Evolutionary conservation across 495 filamentous ascomycete genomes (phyloP).

Genomic region (Aspergillus wentii): DNA sequence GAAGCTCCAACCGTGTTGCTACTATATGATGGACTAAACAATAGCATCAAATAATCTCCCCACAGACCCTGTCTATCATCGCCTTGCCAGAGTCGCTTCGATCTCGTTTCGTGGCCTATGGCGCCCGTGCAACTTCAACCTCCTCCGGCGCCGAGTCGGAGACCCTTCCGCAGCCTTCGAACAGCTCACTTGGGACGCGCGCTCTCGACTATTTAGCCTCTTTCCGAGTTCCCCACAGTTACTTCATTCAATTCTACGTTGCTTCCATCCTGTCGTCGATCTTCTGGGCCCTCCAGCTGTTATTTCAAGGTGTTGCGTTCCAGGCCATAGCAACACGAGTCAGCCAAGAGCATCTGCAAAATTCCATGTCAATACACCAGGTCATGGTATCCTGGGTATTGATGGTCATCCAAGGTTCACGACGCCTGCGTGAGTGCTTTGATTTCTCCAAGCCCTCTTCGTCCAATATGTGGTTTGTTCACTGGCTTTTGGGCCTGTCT

Average conservation of each 20-base stretch:
- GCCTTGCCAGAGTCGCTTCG: slow-evolving; percentile 45
- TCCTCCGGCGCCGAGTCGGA: slow-evolving; percentile 8
- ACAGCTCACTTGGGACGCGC: slow-evolving; percentile 6
- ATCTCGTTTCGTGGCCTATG: slow-evolving; percentile 54
- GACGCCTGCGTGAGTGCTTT: slow-evolving; percentile 71
- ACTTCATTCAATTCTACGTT: slow-evolving; percentile 85
- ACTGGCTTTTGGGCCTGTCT: slow-evolving; percentile 71
- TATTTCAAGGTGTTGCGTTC: slow-evolving; percentile 47
- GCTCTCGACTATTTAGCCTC: slow-evolving; percentile 49
- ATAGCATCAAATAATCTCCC: slow-evolving; percentile 15
- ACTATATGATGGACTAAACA: too few species aligned
- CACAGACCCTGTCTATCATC: slow-evolving; percentile 50
- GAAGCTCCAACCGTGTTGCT: too few species aligned
- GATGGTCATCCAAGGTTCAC: slow-evolving; percentile 66
- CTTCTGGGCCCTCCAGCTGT: slow-evolving; percentile 74
- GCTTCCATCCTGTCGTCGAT: slow-evolving; percentile 62
- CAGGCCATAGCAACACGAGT: slow-evolving; percentile 32
- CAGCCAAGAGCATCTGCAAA: slow-evolving; percentile 26
- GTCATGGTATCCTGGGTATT: slow-evolving; percentile 62
- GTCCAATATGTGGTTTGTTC: slow-evolving; percentile 75
- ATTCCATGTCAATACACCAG: slow-evolving; percentile 60
- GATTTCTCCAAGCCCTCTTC: slow-evolving; percentile 59
- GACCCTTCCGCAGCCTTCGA: slow-evolving; percentile 3
- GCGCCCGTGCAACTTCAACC: slow-evolving; percentile 43
- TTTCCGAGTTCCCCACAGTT: slow-evolving; percentile 72